A percentile compares a stretch with the other conserved stretches of the same genome.
phyloP scores from a whole-genome alignment of 169 alveolate genomes.

The Theileria parva region DNA sequence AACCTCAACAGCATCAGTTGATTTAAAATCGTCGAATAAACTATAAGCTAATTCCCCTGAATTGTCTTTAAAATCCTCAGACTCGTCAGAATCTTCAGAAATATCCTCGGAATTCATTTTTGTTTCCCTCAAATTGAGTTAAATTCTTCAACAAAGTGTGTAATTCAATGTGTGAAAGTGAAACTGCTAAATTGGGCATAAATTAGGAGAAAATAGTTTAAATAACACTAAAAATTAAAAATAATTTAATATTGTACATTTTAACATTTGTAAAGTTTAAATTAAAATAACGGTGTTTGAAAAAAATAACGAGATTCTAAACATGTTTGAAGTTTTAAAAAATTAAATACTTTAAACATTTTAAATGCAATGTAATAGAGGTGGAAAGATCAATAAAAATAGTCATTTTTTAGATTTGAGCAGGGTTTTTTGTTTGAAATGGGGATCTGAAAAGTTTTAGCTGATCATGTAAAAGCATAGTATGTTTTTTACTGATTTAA shows the following conservation, averaged over 20 bases:
- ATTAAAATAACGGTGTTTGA: background rate
- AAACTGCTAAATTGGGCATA: background rate
- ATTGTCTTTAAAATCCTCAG: slow-evolving; percentile 20
- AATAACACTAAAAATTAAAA: too few species aligned
- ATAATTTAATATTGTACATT: background rate
- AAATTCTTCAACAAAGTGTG: background rate
- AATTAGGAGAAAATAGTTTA: background rate
- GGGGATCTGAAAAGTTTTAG: background rate
- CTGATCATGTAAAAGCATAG: background rate
- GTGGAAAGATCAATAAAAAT: background rate
- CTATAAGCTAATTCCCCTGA: slow-evolving; percentile 70
- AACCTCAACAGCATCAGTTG: slow-evolving; percentile 70
- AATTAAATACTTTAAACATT: too few species aligned
- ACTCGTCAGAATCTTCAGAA: slow-evolving; percentile 32
- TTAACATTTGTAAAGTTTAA: background rate
- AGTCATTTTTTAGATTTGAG: background rate
- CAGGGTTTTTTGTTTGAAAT: background rate
- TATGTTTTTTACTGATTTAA: too few species aligned
- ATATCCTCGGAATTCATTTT: background rate
- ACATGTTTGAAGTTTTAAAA: background rate
- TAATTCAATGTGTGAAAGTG: background rate
- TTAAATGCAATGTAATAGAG: background rate
- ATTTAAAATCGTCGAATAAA: slow-evolving; percentile 71
- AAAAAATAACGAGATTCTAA: background rate
- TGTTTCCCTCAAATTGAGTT: background rate